These are phyloP conservation scores for Fraxinus anomala DNA, from an alignment of 257 asterid genomes.

Conservation along the genomic window DNA sequence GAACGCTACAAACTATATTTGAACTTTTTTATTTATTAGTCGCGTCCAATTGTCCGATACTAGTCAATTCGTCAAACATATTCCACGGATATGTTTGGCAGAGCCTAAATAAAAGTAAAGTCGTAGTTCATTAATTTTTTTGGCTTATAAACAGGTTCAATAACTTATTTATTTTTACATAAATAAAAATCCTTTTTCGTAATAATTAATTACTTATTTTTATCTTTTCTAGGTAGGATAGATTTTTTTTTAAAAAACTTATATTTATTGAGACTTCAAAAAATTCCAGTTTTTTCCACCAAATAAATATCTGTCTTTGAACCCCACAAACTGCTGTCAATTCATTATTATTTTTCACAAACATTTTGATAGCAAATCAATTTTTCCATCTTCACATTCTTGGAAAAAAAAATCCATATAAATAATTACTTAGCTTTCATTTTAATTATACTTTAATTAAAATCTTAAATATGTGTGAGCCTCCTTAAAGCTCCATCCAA, in stretches of 20 bases:
- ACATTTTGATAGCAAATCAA: constrained; percentile 37
- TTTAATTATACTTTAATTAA: constrained; percentile 22
- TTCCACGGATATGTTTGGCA: background rate
- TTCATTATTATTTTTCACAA: constrained; percentile 53
- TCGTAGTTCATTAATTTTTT: too few species aligned
- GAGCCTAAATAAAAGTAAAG: too few species aligned
- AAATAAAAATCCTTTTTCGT: too few species aligned
- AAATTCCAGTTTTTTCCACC: constrained; percentile 45
- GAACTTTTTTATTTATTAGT: background rate
- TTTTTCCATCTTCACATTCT: constrained; percentile 32
- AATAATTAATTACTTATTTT: too few species aligned
- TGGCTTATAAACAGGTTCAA: too few species aligned
- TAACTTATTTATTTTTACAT: too few species aligned
- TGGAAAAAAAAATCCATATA: background rate
- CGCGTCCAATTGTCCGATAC: background rate
- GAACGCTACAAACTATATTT: background rate
- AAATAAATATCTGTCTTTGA: constrained; percentile 66
- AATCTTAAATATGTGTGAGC: constrained; percentile 44
- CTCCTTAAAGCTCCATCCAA: constrained; percentile 43
- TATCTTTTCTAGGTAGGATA: too few species aligned
- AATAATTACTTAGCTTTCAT: constrained; percentile 17
- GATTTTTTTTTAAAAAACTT: background rate
- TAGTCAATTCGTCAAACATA: background rate
- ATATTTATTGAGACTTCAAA: constrained; percentile 6
- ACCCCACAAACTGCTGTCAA: constrained; percentile 85